Percentiles rank a stretch among this genome's conserved stretches.
Evolutionary conservation across 192 early-diverging fungal species (phyloP).

Genomic region (Backusella macrospora): DNA sequence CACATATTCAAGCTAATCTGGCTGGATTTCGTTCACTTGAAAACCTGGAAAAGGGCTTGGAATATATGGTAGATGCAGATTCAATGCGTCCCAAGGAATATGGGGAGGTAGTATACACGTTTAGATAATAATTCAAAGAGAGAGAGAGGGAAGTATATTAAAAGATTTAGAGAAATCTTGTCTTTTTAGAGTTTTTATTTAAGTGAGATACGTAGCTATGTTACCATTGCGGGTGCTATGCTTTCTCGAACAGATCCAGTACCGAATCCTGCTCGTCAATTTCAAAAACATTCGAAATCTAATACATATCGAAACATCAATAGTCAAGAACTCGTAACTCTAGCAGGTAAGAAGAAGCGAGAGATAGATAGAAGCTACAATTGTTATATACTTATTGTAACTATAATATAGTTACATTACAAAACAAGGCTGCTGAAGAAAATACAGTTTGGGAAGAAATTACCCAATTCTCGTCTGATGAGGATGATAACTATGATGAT

Average conservation of each 20-base stretch:
- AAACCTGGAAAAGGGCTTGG: background rate
- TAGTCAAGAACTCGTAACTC: background rate
- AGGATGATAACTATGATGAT: background rate
- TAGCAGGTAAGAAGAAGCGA: too few relatives aligned
- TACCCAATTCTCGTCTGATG: background rate
- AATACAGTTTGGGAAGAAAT: background rate
- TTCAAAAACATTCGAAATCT: background rate
- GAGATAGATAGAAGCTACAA: background rate
- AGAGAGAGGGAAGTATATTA: background rate
- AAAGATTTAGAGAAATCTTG: background rate
- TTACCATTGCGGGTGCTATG: background rate
- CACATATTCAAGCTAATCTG: background rate
- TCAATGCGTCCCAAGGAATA: background rate
- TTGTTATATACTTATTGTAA: background rate
- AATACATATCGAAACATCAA: background rate
- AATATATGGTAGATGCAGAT: background rate
- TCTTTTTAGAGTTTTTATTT: background rate
- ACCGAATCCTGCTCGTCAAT: background rate
- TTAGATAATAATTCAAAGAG: too few relatives aligned
- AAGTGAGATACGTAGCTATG: background rate
- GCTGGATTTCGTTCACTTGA: background rate
- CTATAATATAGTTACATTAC: background rate
- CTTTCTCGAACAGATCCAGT: background rate
- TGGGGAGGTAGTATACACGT: background rate
- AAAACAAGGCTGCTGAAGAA: background rate